These are phyloP conservation scores for Rehmannia glutinosa DNA, from an alignment of 257 asterid species.

Conservation along the genomic window DNA sequence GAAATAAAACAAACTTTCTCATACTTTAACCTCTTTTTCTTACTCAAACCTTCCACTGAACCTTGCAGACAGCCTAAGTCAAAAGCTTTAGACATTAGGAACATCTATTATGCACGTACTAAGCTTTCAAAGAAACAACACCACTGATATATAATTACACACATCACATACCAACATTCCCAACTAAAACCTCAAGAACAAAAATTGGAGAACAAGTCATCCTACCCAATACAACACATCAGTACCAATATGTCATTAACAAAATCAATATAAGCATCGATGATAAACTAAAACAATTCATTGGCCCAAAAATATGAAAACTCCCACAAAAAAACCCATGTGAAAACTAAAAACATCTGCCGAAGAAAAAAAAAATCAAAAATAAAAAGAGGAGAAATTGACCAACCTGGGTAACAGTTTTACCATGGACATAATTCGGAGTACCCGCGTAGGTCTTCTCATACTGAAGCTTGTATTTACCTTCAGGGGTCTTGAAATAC, in stretches of 20 bases:
- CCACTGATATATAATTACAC: neutral
- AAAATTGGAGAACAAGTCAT: conserved; percentile 6
- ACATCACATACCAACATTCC: conserved; percentile 1
- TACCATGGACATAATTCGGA: conserved; percentile 91
- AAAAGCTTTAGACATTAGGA: no score
- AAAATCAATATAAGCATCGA: neutral
- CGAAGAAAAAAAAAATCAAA: conserved; percentile 14
- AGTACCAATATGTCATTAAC: no score
- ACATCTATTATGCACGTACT: no score
- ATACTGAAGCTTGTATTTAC: conserved; percentile 88
- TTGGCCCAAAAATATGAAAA: conserved; percentile 5
- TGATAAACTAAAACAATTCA: neutral
- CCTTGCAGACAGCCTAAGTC: no score
- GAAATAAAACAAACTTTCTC: no score
- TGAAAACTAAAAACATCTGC: neutral
- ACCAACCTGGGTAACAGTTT: conserved; percentile 89
- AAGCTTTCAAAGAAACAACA: conserved; percentile 13
- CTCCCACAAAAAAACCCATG: neutral
- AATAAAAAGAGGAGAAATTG: neutral
- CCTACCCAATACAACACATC: no score
- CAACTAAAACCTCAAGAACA: neutral
- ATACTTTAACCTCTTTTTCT: no score
- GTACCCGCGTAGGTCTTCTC: conserved; percentile 86
- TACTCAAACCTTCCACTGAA: no score
- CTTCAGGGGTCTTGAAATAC: conserved; percentile 94